A percentile compares a stretch with the other conserved stretches of the same genome.
Evolutionary conservation across 202 grass and related monocot species (phyloP).

Genomic region (Musa balbisiana): DNA sequence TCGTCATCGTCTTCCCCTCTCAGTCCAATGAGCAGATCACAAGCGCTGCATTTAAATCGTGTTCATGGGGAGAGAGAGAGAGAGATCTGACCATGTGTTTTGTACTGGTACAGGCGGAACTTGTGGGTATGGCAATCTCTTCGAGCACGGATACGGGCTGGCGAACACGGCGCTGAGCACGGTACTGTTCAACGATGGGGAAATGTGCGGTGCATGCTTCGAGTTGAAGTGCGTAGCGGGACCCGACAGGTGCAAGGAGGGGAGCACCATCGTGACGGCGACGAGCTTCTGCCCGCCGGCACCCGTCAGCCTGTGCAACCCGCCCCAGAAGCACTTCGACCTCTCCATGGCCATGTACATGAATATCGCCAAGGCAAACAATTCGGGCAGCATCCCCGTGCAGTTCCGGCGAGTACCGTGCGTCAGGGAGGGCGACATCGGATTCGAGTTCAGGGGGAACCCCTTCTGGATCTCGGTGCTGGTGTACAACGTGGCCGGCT

Average conservation of each 20-base stretch:
- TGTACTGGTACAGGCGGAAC: constrained; percentile 17
- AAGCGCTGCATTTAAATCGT: no score
- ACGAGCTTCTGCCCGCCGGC: constrained; percentile 6
- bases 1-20: no score
- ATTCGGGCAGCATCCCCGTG: background rate
- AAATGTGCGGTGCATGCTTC: constrained; percentile 35
- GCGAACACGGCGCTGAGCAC: constrained; percentile 52
- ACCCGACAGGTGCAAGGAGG: constrained; percentile 33
- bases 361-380: constrained; percentile 7
- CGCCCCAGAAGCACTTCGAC: constrained; percentile 6
- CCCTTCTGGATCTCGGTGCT: constrained; percentile 53
- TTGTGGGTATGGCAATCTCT: constrained; percentile 61
- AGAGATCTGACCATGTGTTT: background rate
- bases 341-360: constrained; percentile 50
- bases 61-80: no score
- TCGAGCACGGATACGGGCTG: constrained; percentile 52
- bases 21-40: no score
- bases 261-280: constrained; percentile 4
- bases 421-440: constrained; percentile 31
- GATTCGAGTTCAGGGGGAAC: constrained; percentile 48
- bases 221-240: constrained; percentile 32
- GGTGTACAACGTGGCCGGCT: constrained; percentile 51
- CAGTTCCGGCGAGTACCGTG: constrained; percentile 35
- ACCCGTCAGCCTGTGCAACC: constrained; percentile 5
- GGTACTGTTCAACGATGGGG: constrained; percentile 43